phyloP scores from a whole-genome alignment of 2,329 filamentous ascomycete genomes.

The Colletotrichum sp. region DNA sequence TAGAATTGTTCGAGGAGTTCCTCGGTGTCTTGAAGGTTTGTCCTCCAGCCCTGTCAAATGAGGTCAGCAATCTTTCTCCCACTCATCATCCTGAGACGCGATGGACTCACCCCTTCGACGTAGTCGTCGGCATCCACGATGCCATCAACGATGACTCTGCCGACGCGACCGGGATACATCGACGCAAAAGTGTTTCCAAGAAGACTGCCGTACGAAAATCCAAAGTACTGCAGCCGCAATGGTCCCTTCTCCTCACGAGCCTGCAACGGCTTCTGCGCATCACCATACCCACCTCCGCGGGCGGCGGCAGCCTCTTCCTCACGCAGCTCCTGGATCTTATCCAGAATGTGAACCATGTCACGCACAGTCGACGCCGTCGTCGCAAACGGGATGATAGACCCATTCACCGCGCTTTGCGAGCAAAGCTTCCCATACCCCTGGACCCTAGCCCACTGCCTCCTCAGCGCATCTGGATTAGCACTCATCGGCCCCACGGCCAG shows the following conservation, averaged over 20 bases:
- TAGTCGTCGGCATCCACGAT: conserved; percentile 44
- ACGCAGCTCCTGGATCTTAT: conserved; percentile 40
- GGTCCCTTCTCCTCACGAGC: not conserved
- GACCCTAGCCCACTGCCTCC: conserved; percentile 2
- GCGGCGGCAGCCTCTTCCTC: not conserved
- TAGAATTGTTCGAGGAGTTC: conserved; percentile 37
- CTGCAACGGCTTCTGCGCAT: not conserved
- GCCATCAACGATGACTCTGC: conserved; percentile 46
- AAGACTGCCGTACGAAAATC: conserved; percentile 51
- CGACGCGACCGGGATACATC: conserved; percentile 41
- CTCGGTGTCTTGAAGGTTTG: conserved; percentile 42
- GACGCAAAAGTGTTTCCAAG: conserved; percentile 40
- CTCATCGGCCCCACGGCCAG: conserved; percentile 33
- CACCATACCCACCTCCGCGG: not conserved
- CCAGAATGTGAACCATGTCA: conserved; percentile 51
- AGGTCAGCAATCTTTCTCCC: not conserved
- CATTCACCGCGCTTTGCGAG: conserved; percentile 18
- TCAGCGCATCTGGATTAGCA: not conserved
- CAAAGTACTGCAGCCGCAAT: conserved; percentile 49
- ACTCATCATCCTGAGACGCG: rapidly evolving
- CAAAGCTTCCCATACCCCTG: conserved; percentile 35
- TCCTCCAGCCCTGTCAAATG: conserved; percentile 34
- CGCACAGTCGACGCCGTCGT: conserved; percentile 43
- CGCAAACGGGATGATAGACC: conserved; percentile 36
- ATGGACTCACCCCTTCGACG: conserved; percentile 29